phyloP scores from a whole-genome alignment of 768 basidiomycete genomes.

The Phylloporus sp. region DNA sequence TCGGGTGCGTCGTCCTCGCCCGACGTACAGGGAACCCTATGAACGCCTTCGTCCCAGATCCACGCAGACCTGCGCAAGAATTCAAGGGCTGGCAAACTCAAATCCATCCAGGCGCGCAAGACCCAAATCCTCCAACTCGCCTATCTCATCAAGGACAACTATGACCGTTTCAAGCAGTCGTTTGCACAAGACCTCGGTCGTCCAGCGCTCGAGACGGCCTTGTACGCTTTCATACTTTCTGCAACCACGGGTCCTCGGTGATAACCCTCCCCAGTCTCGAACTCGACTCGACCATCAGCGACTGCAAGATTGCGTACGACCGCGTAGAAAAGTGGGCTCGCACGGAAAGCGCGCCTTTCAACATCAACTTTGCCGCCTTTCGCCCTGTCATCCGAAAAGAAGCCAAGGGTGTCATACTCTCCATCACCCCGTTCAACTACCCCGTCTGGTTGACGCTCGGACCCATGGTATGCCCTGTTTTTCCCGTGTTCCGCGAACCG shows the following conservation, averaged over 20 bases:
- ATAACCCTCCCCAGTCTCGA: slow-evolving; percentile 49
- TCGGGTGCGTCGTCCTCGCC: slow-evolving; percentile 33
- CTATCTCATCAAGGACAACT: slow-evolving; percentile 72
- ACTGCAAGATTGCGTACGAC: slow-evolving; percentile 51
- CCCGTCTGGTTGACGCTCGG: slow-evolving; percentile 56
- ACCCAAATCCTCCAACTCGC: slow-evolving; percentile 71
- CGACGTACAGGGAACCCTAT: neutral
- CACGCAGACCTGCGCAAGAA: slow-evolving; percentile 49
- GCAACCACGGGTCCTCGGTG: neutral
- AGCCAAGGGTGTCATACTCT: slow-evolving; percentile 68
- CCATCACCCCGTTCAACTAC: slow-evolving; percentile 74
- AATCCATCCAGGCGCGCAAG: slow-evolving; percentile 63
- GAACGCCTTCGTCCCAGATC: slow-evolving; percentile 38
- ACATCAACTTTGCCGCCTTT: slow-evolving; percentile 52
- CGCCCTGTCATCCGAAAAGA: slow-evolving; percentile 65
- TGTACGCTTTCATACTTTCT: slow-evolving; percentile 35
- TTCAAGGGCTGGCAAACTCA: slow-evolving; percentile 63
- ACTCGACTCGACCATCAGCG: slow-evolving; percentile 47
- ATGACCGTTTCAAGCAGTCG: slow-evolving; percentile 52
- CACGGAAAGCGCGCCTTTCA: slow-evolving; percentile 52
- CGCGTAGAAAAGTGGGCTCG: slow-evolving; percentile 74
- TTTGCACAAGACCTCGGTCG: slow-evolving; percentile 60
- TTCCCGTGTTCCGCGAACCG: neutral
- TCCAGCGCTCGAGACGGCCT: slow-evolving; percentile 51
- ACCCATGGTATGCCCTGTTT: slow-evolving; percentile 45